A percentile compares a stretch with the other conserved stretches of the same genome.
Evolutionary conservation across 75 land plant genomes (phyloP).

Genomic region (Cunninghamia lanceolata): DNA sequence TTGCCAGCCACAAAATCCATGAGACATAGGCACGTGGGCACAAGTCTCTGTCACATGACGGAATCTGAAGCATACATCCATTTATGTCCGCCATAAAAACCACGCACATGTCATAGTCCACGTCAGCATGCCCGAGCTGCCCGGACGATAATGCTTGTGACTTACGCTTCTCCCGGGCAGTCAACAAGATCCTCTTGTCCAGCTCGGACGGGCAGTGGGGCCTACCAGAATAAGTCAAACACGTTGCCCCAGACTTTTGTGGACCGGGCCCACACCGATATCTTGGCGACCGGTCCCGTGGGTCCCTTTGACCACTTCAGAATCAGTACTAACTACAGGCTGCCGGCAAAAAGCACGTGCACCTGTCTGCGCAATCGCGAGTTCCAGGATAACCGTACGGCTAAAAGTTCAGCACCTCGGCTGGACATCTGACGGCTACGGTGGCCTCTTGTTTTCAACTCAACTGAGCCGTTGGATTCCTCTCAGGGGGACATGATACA

Average conservation of each 20-base stretch:
- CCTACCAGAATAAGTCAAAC: not conserved
- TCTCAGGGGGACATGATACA: not conserved
- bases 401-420: not conserved
- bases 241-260: not conserved
- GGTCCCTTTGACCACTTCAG: not conserved
- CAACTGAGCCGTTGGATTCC: not conserved
- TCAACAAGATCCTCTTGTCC: not conserved
- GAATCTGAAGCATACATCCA: not conserved
- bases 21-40: conserved; percentile 3
- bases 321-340: not conserved
- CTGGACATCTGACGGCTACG: not conserved
- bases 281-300: not conserved
- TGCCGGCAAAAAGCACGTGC: not conserved
- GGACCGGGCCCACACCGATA: not conserved
- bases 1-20: not conserved
- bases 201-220: not conserved
- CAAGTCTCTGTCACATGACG: not conserved
- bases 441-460: not conserved
- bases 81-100: not conserved
- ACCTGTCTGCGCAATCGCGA: not conserved
- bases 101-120: not conserved
- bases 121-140: not conserved
- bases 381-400: not conserved
- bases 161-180: not conserved
- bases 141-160: not conserved